Evolutionary conservation across 2,329 filamentous ascomycete species (phyloP).

Genomic region (Trichoderma simmonsii): DNA sequence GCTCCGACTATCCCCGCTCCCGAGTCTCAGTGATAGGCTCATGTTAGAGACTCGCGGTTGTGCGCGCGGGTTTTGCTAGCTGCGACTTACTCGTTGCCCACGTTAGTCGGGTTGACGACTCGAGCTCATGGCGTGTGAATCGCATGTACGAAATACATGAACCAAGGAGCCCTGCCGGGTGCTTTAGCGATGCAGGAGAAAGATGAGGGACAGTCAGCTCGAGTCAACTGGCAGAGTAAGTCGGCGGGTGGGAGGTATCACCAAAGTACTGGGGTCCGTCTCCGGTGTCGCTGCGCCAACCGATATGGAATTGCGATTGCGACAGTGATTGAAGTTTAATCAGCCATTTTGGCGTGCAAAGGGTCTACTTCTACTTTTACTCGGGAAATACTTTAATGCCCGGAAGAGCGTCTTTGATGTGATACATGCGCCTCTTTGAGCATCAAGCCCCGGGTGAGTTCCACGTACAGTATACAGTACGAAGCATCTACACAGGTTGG

Average conservation of each 20-base stretch:
- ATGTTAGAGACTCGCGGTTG: background rate
- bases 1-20: slow-evolving; percentile 21
- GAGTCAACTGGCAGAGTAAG: background rate
- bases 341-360: background rate
- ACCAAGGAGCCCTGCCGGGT: background rate
- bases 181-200: slow-evolving; percentile 7
- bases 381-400: background rate
- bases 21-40: background rate
- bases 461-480: background rate
- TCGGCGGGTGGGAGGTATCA: background rate
- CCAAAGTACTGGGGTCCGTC: background rate
- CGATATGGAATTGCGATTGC: background rate
- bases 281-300: slow-evolving; percentile 3
- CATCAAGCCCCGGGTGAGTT: background rate
- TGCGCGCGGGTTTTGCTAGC: background rate
- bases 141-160: slow-evolving; percentile 14
- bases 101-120: background rate
- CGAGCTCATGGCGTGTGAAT: background rate
- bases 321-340: background rate
- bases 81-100: slow-evolving; percentile 3
- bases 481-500: background rate
- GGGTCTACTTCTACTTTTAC: background rate
- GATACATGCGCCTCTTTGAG: background rate
- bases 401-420: background rate
- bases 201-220: slow-evolving; percentile 13